These are phyloP conservation scores for Phytophthora citrophthora DNA, from an alignment of 352 stramenopile genomes.

Conservation along the genomic window DNA sequence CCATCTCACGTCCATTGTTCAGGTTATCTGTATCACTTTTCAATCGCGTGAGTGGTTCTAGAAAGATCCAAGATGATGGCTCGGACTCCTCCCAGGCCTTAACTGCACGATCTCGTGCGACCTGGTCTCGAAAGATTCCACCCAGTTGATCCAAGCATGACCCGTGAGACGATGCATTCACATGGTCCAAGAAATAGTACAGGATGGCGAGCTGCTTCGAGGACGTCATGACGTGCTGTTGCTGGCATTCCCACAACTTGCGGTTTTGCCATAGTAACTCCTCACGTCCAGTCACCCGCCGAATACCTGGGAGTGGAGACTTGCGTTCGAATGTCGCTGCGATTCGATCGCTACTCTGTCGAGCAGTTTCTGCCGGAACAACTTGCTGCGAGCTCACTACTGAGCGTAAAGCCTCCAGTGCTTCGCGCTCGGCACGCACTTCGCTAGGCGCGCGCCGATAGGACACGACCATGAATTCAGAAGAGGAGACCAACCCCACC, in stretches of 20 bases:
- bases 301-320: neutral
- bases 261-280: conserved; percentile 39
- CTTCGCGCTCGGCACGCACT: conserved; percentile 44
- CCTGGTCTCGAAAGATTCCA: conserved; percentile 27
- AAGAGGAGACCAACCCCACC: conserved; percentile 48
- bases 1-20: neutral
- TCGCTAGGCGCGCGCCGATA: conserved; percentile 63
- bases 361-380: neutral
- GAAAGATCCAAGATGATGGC: conserved; percentile 36
- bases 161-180: conserved; percentile 39
- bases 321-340: conserved; percentile 3
- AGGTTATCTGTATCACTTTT: neutral
- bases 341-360: neutral
- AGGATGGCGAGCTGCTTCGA: conserved; percentile 64
- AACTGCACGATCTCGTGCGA: conserved; percentile 6
- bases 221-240: conserved; percentile 43
- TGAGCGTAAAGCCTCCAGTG: conserved; percentile 12
- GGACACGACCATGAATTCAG: conserved; percentile 70
- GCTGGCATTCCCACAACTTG: conserved; percentile 49
- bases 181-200: conserved; percentile 43
- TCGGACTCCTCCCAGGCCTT: neutral
- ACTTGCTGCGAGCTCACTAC: conserved; percentile 4
- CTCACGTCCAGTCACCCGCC: conserved; percentile 16
- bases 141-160: conserved; percentile 38
- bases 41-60: conserved; percentile 14